Evolutionary conservation across 495 filamentous ascomycete genomes (phyloP).

Genomic region (Aspergillus conjunctus): DNA sequence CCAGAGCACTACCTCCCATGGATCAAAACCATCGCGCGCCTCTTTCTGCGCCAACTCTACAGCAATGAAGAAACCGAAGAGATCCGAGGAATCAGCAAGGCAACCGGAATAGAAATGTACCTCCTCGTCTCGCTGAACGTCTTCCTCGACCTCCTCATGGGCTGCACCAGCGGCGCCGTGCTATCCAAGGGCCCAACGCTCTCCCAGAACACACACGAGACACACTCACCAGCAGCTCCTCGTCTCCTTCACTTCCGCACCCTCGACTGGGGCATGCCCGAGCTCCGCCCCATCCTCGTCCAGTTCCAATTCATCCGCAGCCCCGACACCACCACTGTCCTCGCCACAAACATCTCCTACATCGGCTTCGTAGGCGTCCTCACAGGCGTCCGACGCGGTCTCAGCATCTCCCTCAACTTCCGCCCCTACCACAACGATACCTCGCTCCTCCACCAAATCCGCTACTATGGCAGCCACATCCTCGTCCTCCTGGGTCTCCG

Average conservation of each 20-base stretch:
- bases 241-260: conserved; percentile 61
- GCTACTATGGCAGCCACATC: conserved; percentile 52
- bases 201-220: conserved; percentile 12
- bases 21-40: conserved; percentile 40
- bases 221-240: conserved; percentile 35
- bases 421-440: conserved; percentile 56
- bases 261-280: conserved; percentile 69
- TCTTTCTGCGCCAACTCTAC: conserved; percentile 53
- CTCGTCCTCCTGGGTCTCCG: conserved; percentile 60
- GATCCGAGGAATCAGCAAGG: conserved; percentile 57
- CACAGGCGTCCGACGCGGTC: conserved; percentile 57
- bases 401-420: conserved; percentile 68
- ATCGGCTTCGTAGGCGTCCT: conserved; percentile 64
- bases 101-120: conserved; percentile 57
- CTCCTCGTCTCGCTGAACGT: conserved; percentile 64
- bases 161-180: conserved; percentile 64
- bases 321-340: conserved; percentile 35
- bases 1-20: conserved; percentile 29
- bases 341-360: conserved; percentile 63
- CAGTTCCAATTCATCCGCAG: conserved; percentile 57
- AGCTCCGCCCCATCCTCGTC: conserved; percentile 56
- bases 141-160: conserved; percentile 64
- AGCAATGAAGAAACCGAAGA: conserved; percentile 62
- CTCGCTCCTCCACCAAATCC: conserved; percentile 29
- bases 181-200: conserved; percentile 9